These are phyloP conservation scores for Talaromyces sp. DNA, from an alignment of 2,329 filamentous ascomycete species.

Conservation along the genomic window DNA sequence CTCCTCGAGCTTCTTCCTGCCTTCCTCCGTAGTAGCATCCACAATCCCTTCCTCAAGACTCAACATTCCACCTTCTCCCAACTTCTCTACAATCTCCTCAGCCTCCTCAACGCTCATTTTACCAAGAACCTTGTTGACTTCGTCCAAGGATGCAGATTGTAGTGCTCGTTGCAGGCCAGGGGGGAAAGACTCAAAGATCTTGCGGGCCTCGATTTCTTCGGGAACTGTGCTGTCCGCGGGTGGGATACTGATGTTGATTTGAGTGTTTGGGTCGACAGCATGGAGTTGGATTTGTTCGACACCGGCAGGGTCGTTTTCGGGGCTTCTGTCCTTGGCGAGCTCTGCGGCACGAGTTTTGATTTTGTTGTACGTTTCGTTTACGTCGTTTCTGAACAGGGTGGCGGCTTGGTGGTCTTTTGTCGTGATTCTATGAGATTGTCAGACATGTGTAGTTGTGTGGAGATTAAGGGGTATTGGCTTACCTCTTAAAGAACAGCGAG, in stretches of 20 bases:
- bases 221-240: constrained; percentile 64
- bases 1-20: constrained; percentile 71
- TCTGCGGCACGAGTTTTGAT: constrained; percentile 76
- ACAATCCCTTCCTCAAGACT: constrained; percentile 92
- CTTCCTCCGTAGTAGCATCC: constrained; percentile 87
- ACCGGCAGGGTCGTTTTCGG: constrained; percentile 54
- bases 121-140: constrained; percentile 81
- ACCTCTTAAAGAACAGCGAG: constrained; percentile 88
- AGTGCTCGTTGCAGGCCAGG: constrained; percentile 78
- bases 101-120: constrained; percentile 87
- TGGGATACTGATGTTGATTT: constrained; percentile 84
- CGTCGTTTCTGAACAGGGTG: constrained; percentile 88
- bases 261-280: constrained; percentile 87
- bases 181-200: constrained; percentile 79
- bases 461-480: constrained; percentile 21
- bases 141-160: constrained; percentile 82
- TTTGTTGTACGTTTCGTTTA: constrained; percentile 78
- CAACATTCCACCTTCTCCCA: constrained; percentile 81
- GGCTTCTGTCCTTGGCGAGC: constrained; percentile 60
- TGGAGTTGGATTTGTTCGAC: constrained; percentile 98
- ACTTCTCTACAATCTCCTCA: constrained; percentile 75
- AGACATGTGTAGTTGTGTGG: neutral
- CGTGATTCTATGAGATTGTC: constrained; percentile 57
- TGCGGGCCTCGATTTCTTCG: constrained; percentile 58
- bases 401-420: constrained; percentile 85